Evolutionary conservation across 768 basidiomycete species (phyloP).

Genomic region (Mycena crocata): DNA sequence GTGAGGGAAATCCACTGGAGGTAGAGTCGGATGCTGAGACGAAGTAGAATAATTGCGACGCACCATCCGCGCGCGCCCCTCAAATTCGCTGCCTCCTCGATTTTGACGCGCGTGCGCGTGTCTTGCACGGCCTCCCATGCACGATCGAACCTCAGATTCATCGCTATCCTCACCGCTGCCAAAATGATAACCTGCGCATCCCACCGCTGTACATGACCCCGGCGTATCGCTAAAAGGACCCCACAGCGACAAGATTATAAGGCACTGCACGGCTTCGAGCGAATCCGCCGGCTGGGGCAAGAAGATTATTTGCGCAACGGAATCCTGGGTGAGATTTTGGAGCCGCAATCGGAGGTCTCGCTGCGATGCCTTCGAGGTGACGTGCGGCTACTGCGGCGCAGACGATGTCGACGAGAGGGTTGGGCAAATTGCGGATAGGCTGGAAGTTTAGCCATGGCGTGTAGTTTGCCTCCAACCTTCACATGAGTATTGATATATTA

Average conservation of each 20-base stretch:
- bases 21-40: too few species aligned
- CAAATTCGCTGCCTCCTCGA: too few species aligned
- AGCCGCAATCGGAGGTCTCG: slow-evolving; percentile 17
- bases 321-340: slow-evolving; percentile 16
- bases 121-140: slow-evolving; percentile 9
- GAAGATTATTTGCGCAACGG: slow-evolving; percentile 24
- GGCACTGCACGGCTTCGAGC: slow-evolving; percentile 22
- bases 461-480: slow-evolving; percentile 26
- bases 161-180: slow-evolving; percentile 15
- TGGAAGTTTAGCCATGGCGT: slow-evolving; percentile 32
- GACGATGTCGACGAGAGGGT: slow-evolving; percentile 26
- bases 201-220: slow-evolving; percentile 1
- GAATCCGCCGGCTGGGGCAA: slow-evolving; percentile 9
- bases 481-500: not conserved
- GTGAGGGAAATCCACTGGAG: too few species aligned
- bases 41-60: too few species aligned
- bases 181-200: slow-evolving; percentile 8
- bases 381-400: slow-evolving; percentile 26
- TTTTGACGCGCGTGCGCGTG: slow-evolving; percentile 1
- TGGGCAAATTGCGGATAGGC: slow-evolving; percentile 22
- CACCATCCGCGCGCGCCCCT: too few species aligned
- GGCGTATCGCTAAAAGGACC: slow-evolving; percentile 9
- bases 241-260: slow-evolving; percentile 29
- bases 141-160: slow-evolving; percentile 16
- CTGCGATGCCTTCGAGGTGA: slow-evolving; percentile 13